A percentile compares a stretch with the other conserved stretches of the same genome.
Conservation (phyloP, 805 yeast genomes). For the Komagataella mondaviorum region DNA sequence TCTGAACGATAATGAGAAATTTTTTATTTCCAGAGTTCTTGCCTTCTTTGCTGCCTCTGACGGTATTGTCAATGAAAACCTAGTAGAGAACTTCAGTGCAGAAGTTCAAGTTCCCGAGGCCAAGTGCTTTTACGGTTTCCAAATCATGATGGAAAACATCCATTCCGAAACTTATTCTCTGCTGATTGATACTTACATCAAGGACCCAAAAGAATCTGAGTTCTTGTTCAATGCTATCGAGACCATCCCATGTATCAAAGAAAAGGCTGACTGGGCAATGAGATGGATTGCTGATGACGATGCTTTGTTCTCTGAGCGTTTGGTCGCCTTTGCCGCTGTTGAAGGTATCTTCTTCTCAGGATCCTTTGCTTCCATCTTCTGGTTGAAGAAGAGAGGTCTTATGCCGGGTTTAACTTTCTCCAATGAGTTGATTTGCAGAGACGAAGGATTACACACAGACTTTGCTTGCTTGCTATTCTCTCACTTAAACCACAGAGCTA, state of each 20-base stretch:
- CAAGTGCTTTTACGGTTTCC: constrained; percentile 97
- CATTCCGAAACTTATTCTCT: constrained; percentile 96
- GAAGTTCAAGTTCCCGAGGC: constrained; percentile 98
- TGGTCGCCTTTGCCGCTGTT: constrained; percentile 96
- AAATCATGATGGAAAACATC: constrained; percentile 98
- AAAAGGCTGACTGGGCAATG: constrained; percentile 98
- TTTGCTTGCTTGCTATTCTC: constrained; percentile 93
- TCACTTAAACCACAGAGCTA: constrained; percentile 85
- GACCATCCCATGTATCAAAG: constrained; percentile 89
- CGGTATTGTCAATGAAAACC: constrained; percentile 95
- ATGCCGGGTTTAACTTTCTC: constrained; percentile 99
- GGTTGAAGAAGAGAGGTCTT: constrained; percentile 97
- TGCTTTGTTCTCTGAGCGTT: constrained; percentile 88
- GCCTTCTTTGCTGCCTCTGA: constrained; percentile 99
- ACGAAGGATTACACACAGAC: constrained; percentile 97
- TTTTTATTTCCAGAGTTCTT: constrained; percentile 79
- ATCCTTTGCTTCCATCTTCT: constrained; percentile 94
- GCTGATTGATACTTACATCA: constrained; percentile 87
- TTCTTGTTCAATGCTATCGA: constrained; percentile 91
- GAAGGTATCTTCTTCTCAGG: constrained; percentile 99
- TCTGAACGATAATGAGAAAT: constrained; percentile 85
- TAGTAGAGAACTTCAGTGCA: constrained; percentile 93
- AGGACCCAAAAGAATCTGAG: constrained; percentile 89
- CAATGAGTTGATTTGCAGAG: constrained; percentile 94
- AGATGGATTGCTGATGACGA: constrained; percentile 89